Conservation (phyloP, 169 alveolate genomes). For the Plasmodium gaboni region DNA sequence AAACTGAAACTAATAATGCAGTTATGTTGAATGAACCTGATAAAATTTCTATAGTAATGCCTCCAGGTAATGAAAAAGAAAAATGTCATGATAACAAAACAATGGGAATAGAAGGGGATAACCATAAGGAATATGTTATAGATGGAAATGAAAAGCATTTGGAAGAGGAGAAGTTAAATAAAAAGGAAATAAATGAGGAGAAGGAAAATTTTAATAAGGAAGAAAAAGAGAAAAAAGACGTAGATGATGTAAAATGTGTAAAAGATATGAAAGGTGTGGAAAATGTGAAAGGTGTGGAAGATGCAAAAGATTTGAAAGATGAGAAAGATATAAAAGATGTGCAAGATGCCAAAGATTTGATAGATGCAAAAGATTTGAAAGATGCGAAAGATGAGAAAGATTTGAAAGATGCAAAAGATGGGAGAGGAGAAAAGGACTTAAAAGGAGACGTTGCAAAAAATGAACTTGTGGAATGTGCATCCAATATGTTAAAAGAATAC, state of each 20-base stretch:
- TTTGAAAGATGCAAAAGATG: not conserved
- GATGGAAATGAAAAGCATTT: not conserved
- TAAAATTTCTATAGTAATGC: not conserved
- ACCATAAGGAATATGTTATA: not conserved
- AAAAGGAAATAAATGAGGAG: not conserved
- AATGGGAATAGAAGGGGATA: not conserved
- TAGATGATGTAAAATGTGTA: not conserved
- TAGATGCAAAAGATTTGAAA: not conserved
- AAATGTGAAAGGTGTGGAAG: not conserved
- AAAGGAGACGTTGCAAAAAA: not conserved
- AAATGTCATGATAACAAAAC: not conserved
- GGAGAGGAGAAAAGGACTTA: slow-evolving; percentile 1
- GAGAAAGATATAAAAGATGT: not conserved
- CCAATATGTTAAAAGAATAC: slow-evolving; percentile 27
- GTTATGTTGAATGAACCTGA: not conserved
- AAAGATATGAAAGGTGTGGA: not conserved
- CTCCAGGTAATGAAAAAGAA: not conserved
- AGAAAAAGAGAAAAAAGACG: slow-evolving; percentile 5
- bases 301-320: not conserved
- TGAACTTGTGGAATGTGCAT: not conserved
- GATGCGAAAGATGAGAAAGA: slow-evolving; percentile 10
- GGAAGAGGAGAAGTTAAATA: too few relatives aligned
- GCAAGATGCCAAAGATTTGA: not conserved
- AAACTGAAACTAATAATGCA: not conserved
- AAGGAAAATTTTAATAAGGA: not conserved